Percentiles rank a stretch among this genome's conserved stretches.
phyloP scores from a whole-genome alignment of 768 basidiomycete genomes.

The Royoungia palumana region DNA sequence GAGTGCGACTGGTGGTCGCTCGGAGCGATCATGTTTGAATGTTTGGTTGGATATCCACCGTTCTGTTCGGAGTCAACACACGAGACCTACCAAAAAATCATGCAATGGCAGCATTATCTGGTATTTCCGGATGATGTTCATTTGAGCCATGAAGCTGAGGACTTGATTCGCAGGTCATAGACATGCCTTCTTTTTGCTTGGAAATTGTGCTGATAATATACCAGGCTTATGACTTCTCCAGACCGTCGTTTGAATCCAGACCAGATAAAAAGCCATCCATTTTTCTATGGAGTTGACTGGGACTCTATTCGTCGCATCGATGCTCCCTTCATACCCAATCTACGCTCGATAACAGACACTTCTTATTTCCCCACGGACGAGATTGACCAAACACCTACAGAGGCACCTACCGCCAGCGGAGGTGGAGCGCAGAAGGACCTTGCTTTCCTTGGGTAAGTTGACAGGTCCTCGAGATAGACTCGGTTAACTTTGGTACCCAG shows the following conservation, averaged over 20 bases:
- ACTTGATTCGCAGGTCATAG: constrained; percentile 74
- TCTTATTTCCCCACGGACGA: constrained; percentile 99
- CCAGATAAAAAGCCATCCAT: constrained; percentile 87
- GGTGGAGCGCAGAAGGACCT: constrained; percentile 52
- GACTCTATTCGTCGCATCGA: constrained; percentile 80
- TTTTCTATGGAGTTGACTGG: constrained; percentile 98
- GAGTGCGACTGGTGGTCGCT: constrained; percentile 99
- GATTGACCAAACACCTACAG: constrained; percentile 69
- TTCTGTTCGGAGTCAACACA: constrained; percentile 96
- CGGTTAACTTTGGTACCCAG: constrained; percentile 33
- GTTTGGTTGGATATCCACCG: constrained; percentile 93
- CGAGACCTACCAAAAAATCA: constrained; percentile 97
- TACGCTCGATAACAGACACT: constrained; percentile 91
- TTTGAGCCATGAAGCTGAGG: constrained; percentile 86
- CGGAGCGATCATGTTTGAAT: constrained; percentile 98
- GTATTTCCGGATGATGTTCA: constrained; percentile 93
- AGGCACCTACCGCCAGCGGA: constrained; percentile 36
- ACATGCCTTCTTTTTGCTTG: neutral
- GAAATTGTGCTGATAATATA: constrained; percentile 5
- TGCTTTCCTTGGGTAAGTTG: constrained; percentile 60
- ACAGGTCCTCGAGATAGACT: neutral
- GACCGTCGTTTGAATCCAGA: constrained; percentile 78
- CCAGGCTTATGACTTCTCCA: constrained; percentile 77
- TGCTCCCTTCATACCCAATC: constrained; percentile 93
- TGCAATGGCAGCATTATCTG: constrained; percentile 88